A percentile compares a stretch with the other conserved stretches of the same genome.
These are phyloP conservation scores for Eucalyptus grandis DNA, from an alignment of 345 rosid species.

Conservation along the genomic window DNA sequence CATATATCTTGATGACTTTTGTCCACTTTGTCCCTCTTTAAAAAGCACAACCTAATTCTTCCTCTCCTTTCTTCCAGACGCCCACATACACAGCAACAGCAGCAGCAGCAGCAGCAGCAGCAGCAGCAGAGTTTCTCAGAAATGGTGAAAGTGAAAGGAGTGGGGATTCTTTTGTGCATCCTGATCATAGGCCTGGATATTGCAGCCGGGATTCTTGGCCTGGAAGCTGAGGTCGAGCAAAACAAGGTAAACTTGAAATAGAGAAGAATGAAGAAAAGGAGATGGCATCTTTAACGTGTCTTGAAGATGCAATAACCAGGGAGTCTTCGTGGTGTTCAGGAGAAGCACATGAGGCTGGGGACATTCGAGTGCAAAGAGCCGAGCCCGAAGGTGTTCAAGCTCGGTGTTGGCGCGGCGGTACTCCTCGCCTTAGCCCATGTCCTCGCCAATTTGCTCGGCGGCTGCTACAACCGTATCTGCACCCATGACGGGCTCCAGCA, in stretches of 20 bases:
- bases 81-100: neutral
- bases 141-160: conserved; percentile 52
- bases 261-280: neutral
- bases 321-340: neutral
- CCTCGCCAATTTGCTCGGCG: conserved; percentile 62
- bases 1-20: neutral
- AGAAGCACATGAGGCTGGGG: conserved; percentile 68
- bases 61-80: neutral
- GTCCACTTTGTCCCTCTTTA: neutral
- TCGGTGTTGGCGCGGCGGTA: conserved; percentile 67
- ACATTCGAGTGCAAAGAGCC: conserved; percentile 83
- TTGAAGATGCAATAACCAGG: neutral
- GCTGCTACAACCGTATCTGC: conserved; percentile 57
- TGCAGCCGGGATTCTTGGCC: conserved; percentile 69
- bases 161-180: conserved; percentile 59
- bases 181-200: conserved; percentile 71
- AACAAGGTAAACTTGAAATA: conserved; percentile 34
- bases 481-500: conserved; percentile 60
- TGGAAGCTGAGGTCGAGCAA: conserved; percentile 84
- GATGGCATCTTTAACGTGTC: neutral
- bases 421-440: conserved; percentile 58
- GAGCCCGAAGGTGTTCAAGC: conserved; percentile 67
- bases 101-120: neutral
- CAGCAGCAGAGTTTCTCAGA: neutral
- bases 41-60: neutral